Conservation (phyloP, 225 moss, liverwort and hornwort species). For the Bryum argenteum region DNA sequence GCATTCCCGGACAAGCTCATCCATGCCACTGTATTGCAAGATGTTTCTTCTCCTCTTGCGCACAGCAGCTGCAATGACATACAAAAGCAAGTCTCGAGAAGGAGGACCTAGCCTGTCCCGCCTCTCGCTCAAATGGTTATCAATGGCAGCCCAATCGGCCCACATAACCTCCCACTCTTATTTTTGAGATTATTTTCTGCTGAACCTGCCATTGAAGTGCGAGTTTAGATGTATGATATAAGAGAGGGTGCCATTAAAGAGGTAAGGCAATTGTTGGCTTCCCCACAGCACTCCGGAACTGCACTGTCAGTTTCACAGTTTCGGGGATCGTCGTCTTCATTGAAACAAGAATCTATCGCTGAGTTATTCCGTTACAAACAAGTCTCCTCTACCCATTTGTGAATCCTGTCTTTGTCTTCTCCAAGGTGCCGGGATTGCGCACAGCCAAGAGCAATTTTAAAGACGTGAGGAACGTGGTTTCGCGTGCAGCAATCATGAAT, state of each 20-base stretch:
- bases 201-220: too few relatives aligned
- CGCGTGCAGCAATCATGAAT: slow-evolving; percentile 39
- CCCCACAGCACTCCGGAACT: neutral
- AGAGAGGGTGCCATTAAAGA: slow-evolving; percentile 19
- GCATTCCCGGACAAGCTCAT: slow-evolving; percentile 89
- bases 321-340: neutral
- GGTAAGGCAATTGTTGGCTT: neutral
- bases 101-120: slow-evolving; percentile 71
- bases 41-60: slow-evolving; percentile 77
- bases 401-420: neutral
- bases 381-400: neutral
- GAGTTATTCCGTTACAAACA: neutral
- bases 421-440: neutral
- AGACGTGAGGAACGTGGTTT: neutral
- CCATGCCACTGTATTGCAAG: slow-evolving; percentile 82
- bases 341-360: neutral
- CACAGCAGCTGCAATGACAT: slow-evolving; percentile 80
- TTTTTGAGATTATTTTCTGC: too few relatives aligned
- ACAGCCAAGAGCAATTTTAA: neutral
- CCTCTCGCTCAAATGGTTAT: slow-evolving; percentile 33
- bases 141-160: slow-evolving; percentile 94
- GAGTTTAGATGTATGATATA: neutral
- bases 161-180: slow-evolving; percentile 99
- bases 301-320: neutral
- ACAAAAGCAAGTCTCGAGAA: slow-evolving; percentile 79